Evolutionary conservation across 139 green algal species (phyloP), one percentile per base, ranked within the genome.

Genomic region (Chlorella sp.): DNA sequence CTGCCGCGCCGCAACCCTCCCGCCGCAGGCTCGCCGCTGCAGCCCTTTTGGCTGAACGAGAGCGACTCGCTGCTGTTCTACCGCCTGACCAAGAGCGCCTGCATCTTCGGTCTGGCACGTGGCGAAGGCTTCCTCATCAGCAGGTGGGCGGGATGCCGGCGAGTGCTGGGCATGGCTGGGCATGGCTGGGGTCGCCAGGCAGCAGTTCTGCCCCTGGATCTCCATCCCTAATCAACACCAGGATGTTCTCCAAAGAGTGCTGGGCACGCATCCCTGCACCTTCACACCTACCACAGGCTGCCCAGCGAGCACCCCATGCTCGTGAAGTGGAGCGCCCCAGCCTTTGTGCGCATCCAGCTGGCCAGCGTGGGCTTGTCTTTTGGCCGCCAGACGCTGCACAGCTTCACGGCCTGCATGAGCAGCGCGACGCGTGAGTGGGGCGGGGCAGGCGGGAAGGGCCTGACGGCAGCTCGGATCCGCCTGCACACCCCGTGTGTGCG

Each of bases 351-450:
- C 16, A 38, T 85, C 54, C 32, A 36, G 44, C 80, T 70, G 32
- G 48, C 7, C 48, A 43, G 68, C 44, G 5, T 79, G 34, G 80
- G 78, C 26, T 36, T 85, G 32, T 34, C 36, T 54, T 16, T 79
- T 14, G 80, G 80, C 22, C 48, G 46, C n/a, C 48, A 58, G 67
- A 19, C 22, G 34, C 43, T 38, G n/a, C 44, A 41, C 19, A 54
- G 30, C 48, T 85, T 79, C 48, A 65, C 38, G 16, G 24, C 51
- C 9, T 85, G 80, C 80, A 85, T 85, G 80, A 79, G 34, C 24
- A 60, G 51, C 51, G 51, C 51, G 16, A 60, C 51, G 14, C 51
- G 51, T 60, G 51, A 60, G 51, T 60, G 51, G 51, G 51, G 51
- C 13, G 2, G 51, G 51, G 16, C 13, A 60, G 14, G 51, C n/a